Base-by-base conservation (phyloP, 805 yeast genomes). In the Torulaspora maleeae region DNA sequence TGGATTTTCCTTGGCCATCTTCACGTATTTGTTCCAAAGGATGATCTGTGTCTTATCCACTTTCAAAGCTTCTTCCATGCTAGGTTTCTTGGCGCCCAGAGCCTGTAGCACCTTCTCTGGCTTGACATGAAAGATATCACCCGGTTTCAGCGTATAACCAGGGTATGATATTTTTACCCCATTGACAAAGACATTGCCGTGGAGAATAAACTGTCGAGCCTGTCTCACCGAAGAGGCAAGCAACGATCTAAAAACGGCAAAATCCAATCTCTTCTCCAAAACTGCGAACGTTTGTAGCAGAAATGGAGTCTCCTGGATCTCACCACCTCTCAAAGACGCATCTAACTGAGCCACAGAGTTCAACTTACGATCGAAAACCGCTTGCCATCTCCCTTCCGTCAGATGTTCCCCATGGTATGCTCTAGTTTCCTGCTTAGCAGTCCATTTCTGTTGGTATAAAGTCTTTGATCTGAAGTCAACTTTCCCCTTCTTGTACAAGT, bases 361-460 rank as follows among this genome's bases (percentile, higher is more conserved):
- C 54, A 89, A 72, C 48, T 82, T 80, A 38, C 75, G 72, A 43
- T 80, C 71, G 69, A 91, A 90, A 40, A 76, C 66, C 7, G 79
- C 69, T 61, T 84, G 83, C 83, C 89, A 86, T 61, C 90, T 79
- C 15, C 78, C 71, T 64, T 93, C 99, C 1, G 91, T 85, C 45
- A 91, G 66, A 63, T 84, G 87, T 60, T 93, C 98, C 56, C 99
- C 99, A 64, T 91, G 99, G 66, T 91, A 91, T 1, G 91, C 83
- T 69, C 99, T 79, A 6, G 97, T 83, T 62, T 90, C 96, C 62
- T 80, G 83, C 66, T 93, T 91, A 41, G 96, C 83, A 5, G 75
- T 69, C 91, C 95, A 93, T 68, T 89, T 88, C 67, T 91, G 95
- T 68, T 87, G 95, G 69, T 75, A 93, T 48, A 87, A 72, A n/a